Evolutionary conservation across 2,329 filamentous ascomycete genomes (phyloP).

Genomic region (Colletotrichum horii): DNA sequence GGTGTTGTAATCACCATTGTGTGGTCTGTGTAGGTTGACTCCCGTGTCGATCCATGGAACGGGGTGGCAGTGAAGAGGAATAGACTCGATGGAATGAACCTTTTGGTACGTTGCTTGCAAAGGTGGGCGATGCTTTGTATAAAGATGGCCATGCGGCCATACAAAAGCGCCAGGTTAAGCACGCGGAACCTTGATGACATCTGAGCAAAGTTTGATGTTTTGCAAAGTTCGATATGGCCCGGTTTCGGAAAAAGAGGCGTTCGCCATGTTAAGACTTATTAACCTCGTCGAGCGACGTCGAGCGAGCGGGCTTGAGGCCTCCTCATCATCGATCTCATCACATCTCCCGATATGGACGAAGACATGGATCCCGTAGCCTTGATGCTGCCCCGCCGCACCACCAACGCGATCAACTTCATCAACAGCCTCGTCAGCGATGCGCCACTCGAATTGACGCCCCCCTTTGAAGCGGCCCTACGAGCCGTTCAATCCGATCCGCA

Average conservation of each 20-base stretch:
- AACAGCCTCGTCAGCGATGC: not conserved
- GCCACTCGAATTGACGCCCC: not conserved
- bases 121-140: not conserved
- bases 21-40: not conserved
- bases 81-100: fast-evolving
- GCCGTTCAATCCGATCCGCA: not conserved
- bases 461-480: not conserved
- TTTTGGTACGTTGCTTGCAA: not conserved
- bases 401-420: not conserved
- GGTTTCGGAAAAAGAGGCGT: not conserved
- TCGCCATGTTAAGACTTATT: not conserved
- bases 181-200: not conserved
- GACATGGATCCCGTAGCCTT: not conserved
- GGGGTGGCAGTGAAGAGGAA: not conserved
- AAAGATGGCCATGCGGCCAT: not conserved
- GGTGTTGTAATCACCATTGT: not conserved
- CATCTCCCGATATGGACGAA: not conserved
- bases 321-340: not conserved
- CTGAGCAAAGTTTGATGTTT: fast-evolving
- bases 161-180: not conserved
- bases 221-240: not conserved
- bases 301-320: not conserved
- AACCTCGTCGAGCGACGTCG: not conserved
- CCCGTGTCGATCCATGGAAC: too few relatives aligned
- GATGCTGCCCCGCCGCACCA: not conserved